A percentile compares a stretch with the other conserved stretches of the same genome.
Conservation (phyloP, 2,329 filamentous ascomycete species). For the Aspergillus melleus region DNA sequence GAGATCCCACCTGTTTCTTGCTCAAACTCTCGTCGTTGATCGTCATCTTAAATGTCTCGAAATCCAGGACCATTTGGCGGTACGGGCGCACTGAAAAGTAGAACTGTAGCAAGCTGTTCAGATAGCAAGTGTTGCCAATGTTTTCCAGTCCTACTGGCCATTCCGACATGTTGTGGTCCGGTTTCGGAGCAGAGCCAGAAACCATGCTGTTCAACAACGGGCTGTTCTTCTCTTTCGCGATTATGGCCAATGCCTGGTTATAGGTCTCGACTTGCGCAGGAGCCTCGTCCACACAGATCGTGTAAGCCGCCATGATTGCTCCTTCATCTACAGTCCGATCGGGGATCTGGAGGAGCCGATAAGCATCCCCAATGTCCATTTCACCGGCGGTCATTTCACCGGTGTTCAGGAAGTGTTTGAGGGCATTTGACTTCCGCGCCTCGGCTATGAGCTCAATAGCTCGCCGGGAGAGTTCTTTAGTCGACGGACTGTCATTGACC, state of each 20-base stretch:
- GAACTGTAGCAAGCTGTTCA: conserved; percentile 95
- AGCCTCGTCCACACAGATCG: conserved; percentile 47
- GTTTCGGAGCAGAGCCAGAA: conserved; percentile 29
- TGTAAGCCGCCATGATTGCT: conserved; percentile 51
- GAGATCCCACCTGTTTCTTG: conserved; percentile 72
- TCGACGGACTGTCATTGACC: conserved; percentile 53
- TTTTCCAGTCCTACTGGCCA: conserved; percentile 87
- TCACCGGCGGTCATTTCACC: conserved; percentile 51
- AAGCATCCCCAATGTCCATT: conserved; percentile 59
- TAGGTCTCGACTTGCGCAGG: conserved; percentile 48
- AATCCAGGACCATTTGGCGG: conserved; percentile 75
- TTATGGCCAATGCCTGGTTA: conserved; percentile 49
- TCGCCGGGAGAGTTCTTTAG: conserved; percentile 52
- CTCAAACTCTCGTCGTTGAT: conserved; percentile 63
- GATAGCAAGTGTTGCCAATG: conserved; percentile 96
- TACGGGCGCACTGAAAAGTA: conserved; percentile 85
- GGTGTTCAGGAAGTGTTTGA: conserved; percentile 55
- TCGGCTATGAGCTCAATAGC: conserved; percentile 62
- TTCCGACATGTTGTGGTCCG: conserved; percentile 42
- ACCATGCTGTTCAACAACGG: conserved; percentile 35
- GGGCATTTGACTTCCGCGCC: conserved; percentile 54
- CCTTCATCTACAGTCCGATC: conserved; percentile 55
- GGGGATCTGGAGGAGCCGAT: conserved; percentile 52
- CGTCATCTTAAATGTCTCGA: conserved; percentile 69
- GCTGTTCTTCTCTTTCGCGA: conserved; percentile 47